Conservation (phyloP, 1,139 yeast genomes). For the Yamadazyma dendronema region DNA sequence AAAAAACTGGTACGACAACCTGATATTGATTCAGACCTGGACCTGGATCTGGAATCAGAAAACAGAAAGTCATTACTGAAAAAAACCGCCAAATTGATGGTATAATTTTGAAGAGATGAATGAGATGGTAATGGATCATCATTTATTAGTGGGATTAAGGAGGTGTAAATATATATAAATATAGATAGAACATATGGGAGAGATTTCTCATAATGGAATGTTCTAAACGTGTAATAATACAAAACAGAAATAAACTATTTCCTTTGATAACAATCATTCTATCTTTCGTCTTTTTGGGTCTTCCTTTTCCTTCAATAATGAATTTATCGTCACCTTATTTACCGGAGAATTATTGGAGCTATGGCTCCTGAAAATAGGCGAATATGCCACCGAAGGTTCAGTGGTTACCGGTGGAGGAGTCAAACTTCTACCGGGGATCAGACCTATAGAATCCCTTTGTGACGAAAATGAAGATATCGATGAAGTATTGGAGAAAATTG, state of each 20-base stretch:
- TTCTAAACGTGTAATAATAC: slow-evolving; percentile 1
- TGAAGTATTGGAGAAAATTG: slow-evolving; percentile 35
- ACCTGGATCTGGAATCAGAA: slow-evolving; percentile 2
- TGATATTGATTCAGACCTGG: neutral
- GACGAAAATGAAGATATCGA: slow-evolving; percentile 34
- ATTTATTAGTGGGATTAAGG: neutral
- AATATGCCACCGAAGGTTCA: slow-evolving; percentile 3
- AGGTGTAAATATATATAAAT: no score
- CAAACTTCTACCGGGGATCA: slow-evolving; percentile 8
- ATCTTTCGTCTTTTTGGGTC: slow-evolving; percentile 16
- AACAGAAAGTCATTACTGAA: slow-evolving; percentile 11
- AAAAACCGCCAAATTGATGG: slow-evolving; percentile 6
- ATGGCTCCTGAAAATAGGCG: slow-evolving; percentile 20
- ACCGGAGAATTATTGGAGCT: slow-evolving; percentile 10
- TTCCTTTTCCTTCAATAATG: slow-evolving; percentile 24
- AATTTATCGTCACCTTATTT: slow-evolving; percentile 30
- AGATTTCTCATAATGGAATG: no score
- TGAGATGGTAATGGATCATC: neutral
- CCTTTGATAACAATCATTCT: slow-evolving; percentile 3
- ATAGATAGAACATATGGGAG: no score
- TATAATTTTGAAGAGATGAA: neutral
- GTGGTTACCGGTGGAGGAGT: slow-evolving; percentile 13
- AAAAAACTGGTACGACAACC: no score
- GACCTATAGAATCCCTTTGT: slow-evolving; percentile 21
- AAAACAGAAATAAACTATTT: slow-evolving; percentile 2